Conservation (phyloP, 495 filamentous ascomycete genomes). For the Aspergillus incahuasiensis region DNA sequence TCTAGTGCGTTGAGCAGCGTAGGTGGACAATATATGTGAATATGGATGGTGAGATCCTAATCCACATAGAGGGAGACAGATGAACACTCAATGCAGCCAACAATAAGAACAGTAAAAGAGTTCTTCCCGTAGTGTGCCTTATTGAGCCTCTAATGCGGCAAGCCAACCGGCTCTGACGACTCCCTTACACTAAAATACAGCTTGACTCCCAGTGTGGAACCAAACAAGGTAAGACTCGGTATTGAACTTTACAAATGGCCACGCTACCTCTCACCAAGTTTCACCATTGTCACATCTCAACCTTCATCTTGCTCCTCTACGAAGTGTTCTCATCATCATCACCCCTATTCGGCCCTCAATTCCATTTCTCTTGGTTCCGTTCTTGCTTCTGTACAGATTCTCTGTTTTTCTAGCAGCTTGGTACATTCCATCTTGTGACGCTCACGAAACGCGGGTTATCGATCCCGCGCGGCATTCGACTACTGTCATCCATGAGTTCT, state of each 20-base stretch:
- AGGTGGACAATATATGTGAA: not conserved
- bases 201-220: not conserved
- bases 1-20: constrained; percentile 18
- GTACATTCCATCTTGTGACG: not conserved
- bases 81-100: not conserved
- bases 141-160: constrained; percentile 11
- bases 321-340: not conserved
- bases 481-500: constrained; percentile 14
- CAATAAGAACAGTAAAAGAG: not conserved
- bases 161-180: not conserved
- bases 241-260: constrained; percentile 15
- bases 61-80: not conserved
- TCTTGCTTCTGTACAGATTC: not conserved
- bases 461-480: constrained; percentile 24
- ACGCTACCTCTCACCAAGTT: constrained; percentile 15
- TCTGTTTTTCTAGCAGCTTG: not conserved
- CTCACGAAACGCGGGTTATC: not conserved
- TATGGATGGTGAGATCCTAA: not conserved
- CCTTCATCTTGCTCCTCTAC: not conserved
- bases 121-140: not conserved
- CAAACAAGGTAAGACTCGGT: not conserved
- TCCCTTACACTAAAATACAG: constrained; percentile 4
- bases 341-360: not conserved
- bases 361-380: not conserved
- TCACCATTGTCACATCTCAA: constrained; percentile 1